Evolutionary conservation across 176 grass and related monocot genomes (phyloP), one percentile per base, ranked within the genome.

Genomic region (Elymus sibiricus): DNA sequence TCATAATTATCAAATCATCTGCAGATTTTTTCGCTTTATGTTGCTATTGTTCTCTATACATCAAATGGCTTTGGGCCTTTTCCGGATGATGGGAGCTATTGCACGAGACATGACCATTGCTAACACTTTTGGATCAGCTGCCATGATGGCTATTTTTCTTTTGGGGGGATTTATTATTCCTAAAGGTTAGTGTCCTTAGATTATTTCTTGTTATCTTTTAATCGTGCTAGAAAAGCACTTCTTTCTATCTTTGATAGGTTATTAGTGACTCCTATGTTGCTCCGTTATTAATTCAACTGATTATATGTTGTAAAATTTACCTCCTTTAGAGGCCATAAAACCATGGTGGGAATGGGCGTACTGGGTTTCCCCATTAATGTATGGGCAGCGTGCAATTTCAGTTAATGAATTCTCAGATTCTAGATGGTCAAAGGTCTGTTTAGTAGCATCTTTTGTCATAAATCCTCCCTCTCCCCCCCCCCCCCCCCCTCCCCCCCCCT

Each of bases 41-140:
- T 37, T 95, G 60, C 53, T 95, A 39, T 53, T 92, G 25, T 95
- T 92, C 64, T 90, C 90, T 69, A 37, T 92, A 64, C 93, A 95
- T 81, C 93, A 95, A 95, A 95, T 95, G 93, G 93, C 90, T 58
- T 70, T 95, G 65, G 93, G 93, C 6, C 88, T 95, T 64, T 95
- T 95, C 77, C 88, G 93, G 27, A 83, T 90, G 88, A 95, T 95
- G 88, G 93, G 87, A 43, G 85, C 90, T 81, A 35, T 95, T 88
- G 85, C 93, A 88, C 79, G 93, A 61, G 90, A 92, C 74, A 77
- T 90, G 43, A 84, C 82, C 27, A 40, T 95, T 6, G 93, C 93
- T 37, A 92, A 90, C 66, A 95, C 90, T 79, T 95, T 95, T 84
- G 93, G 90, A 81, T 92, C 90, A 21, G 40, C 79, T 81, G 85